A percentile compares a stretch with the other conserved stretches of the same genome.
Evolutionary conservation across 1,139 yeast species (phyloP).

Genomic region (Candida neerlandica): DNA sequence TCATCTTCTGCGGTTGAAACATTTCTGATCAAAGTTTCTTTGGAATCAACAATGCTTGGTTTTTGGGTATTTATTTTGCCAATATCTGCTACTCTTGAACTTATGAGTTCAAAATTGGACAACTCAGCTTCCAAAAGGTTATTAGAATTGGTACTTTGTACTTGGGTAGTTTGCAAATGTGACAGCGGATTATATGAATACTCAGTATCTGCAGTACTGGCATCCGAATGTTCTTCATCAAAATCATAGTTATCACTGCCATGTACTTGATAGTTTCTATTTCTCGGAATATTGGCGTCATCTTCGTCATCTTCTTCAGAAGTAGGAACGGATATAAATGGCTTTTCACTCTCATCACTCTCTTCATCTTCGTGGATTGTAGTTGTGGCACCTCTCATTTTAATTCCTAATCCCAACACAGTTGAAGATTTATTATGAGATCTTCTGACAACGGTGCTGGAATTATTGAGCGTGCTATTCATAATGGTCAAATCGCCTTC

Average conservation of each 20-base stretch:
- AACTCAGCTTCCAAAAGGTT: slow-evolving; percentile 25
- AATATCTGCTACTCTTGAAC: slow-evolving; percentile 35
- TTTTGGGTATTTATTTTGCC: slow-evolving; percentile 27
- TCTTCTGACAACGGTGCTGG: slow-evolving; percentile 37
- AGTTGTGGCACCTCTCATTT: slow-evolving; percentile 16
- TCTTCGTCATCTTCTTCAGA: slow-evolving; percentile 21
- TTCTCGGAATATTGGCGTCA: slow-evolving; percentile 20
- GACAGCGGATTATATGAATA: slow-evolving; percentile 14
- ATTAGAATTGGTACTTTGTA: too few relatives aligned
- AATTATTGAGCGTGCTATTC: slow-evolving; percentile 24
- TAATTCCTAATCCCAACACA: slow-evolving; percentile 37
- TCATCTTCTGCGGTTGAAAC: slow-evolving; percentile 4
- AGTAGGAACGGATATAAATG: slow-evolving; percentile 6
- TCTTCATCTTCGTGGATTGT: slow-evolving; percentile 13
- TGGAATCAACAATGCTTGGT: slow-evolving; percentile 33
- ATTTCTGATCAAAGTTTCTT: slow-evolving; percentile 25
- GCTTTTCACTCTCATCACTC: slow-evolving; percentile 10
- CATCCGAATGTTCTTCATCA: slow-evolving; percentile 26
- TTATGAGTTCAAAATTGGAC: slow-evolving; percentile 34
- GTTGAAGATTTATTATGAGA: slow-evolving; percentile 13
- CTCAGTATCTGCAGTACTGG: slow-evolving; percentile 25
- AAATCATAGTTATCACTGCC: slow-evolving; percentile 22
- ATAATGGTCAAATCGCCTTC: slow-evolving; percentile 32
- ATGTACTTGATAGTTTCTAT: slow-evolving; percentile 17
- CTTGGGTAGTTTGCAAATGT: slow-evolving; percentile 3